Conservation (phyloP, 306 rosid species). For the Hippophae gyantsensis region DNA sequence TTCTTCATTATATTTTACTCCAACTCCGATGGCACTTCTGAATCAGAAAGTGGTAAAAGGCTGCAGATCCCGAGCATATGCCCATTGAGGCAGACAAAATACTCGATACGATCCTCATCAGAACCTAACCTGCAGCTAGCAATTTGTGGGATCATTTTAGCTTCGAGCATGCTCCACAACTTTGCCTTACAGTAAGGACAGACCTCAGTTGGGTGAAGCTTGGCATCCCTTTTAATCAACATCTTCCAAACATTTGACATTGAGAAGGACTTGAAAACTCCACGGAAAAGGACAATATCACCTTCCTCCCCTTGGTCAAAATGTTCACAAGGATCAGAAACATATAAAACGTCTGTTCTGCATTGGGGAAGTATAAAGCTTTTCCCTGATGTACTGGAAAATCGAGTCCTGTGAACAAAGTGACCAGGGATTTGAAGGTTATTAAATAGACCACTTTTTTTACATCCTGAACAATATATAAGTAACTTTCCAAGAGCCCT, state of each 20-base stretch:
- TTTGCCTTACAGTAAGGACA: slow-evolving; percentile 96
- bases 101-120: slow-evolving; percentile 70
- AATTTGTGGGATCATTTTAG: slow-evolving; percentile 84
- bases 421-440: slow-evolving; percentile 72
- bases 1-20: neutral
- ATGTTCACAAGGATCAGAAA: slow-evolving; percentile 96
- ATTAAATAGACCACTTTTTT: slow-evolving; percentile 67
- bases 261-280: slow-evolving; percentile 82
- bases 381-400: slow-evolving; percentile 90
- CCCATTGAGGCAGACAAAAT: slow-evolving; percentile 90
- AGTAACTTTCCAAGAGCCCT: slow-evolving; percentile 87
- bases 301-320: slow-evolving; percentile 96
- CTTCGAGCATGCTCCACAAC: slow-evolving; percentile 94
- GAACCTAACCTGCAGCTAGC: slow-evolving; percentile 85
- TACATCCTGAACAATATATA: slow-evolving; percentile 83
- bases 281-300: slow-evolving; percentile 83
- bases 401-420: slow-evolving; percentile 70
- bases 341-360: slow-evolving; percentile 78
- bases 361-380: slow-evolving; percentile 92
- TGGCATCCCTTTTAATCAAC: slow-evolving; percentile 73
- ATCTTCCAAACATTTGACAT: slow-evolving; percentile 62
- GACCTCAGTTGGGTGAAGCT: slow-evolving; percentile 82
- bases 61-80: slow-evolving; percentile 91
- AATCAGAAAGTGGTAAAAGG: slow-evolving; percentile 77
- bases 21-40: slow-evolving; percentile 73